Conservation (phyloP, 2,329 filamentous ascomycete species). For the Colletotrichum scovillei region DNA sequence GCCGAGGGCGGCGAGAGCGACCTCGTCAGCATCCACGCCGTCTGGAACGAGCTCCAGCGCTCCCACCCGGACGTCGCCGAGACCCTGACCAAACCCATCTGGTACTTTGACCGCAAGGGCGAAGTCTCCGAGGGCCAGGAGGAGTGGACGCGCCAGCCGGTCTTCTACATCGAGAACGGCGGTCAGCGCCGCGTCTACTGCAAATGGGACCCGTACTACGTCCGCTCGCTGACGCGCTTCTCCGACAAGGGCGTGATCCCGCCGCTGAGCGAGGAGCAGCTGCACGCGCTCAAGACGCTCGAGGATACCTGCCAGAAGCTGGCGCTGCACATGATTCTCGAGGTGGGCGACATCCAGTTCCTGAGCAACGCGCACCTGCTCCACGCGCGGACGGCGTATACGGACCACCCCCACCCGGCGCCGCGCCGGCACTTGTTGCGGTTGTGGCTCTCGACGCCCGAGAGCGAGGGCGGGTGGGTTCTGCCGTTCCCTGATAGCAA, state of each 20-base stretch:
- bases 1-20: constrained; percentile 87
- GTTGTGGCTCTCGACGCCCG: constrained; percentile 85
- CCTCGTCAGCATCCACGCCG: constrained; percentile 80
- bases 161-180: constrained; percentile 82
- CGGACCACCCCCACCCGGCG: constrained; percentile 69
- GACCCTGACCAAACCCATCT: constrained; percentile 79
- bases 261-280: constrained; percentile 75
- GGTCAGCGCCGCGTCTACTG: constrained; percentile 76
- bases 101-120: constrained; percentile 94
- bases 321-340: constrained; percentile 83
- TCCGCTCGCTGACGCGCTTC: constrained; percentile 80
- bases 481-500: constrained; percentile 83
- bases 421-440: constrained; percentile 84
- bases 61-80: constrained; percentile 84
- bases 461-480: constrained; percentile 86
- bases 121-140: constrained; percentile 81
- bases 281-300: constrained; percentile 74
- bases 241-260: constrained; percentile 80
- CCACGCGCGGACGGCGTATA: constrained; percentile 85
- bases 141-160: constrained; percentile 76
- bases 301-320: constrained; percentile 81
- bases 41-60: constrained; percentile 82
- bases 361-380: constrained; percentile 80
- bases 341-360: constrained; percentile 91
- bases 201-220: constrained; percentile 93